phyloP scores from a whole-genome alignment of 331 rosid species.

The Quercus tomentella region DNA sequence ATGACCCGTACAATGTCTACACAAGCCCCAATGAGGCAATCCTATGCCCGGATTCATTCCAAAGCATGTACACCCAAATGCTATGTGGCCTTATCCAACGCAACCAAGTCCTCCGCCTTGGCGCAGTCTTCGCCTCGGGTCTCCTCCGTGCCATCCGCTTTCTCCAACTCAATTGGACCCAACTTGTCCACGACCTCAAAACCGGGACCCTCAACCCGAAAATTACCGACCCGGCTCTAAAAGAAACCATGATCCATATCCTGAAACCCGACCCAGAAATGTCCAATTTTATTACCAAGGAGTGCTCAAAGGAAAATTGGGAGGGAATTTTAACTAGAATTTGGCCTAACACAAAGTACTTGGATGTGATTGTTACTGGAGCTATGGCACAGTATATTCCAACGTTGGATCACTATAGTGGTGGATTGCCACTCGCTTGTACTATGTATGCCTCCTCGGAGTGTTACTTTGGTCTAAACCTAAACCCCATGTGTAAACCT shows the following conservation, averaged over 20 bases:
- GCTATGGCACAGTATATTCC: slow-evolving; percentile 70
- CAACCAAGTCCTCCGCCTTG: slow-evolving; percentile 51
- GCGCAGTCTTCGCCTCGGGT: slow-evolving; percentile 60
- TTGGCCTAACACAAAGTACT: slow-evolving; percentile 56
- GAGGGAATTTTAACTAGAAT: slow-evolving; percentile 45
- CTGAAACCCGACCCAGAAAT: slow-evolving; percentile 28
- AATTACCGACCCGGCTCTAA: slow-evolving; percentile 32
- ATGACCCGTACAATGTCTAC: slow-evolving; percentile 55
- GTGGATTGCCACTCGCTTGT: slow-evolving; percentile 47
- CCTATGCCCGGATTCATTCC: slow-evolving; percentile 58
- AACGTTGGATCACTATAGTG: slow-evolving; percentile 47
- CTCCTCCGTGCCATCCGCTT: slow-evolving; percentile 53
- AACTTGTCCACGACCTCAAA: slow-evolving; percentile 33
- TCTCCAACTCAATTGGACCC: slow-evolving; percentile 48
- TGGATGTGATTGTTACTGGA: slow-evolving; percentile 59
- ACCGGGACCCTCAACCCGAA: slow-evolving; percentile 28
- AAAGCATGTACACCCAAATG: slow-evolving; percentile 60
- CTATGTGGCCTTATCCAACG: slow-evolving; percentile 51
- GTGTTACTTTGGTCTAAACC: slow-evolving; percentile 51
- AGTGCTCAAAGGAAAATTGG: slow-evolving; percentile 49
- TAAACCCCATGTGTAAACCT: slow-evolving; percentile 52
- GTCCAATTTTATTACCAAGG: slow-evolving; percentile 25
- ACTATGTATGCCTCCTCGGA: slow-evolving; percentile 65
- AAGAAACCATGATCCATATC: slow-evolving; percentile 6
- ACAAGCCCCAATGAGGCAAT: slow-evolving; percentile 60